Conservation (phyloP, 768 basidiomycete species). For the Collybia sordida region DNA sequence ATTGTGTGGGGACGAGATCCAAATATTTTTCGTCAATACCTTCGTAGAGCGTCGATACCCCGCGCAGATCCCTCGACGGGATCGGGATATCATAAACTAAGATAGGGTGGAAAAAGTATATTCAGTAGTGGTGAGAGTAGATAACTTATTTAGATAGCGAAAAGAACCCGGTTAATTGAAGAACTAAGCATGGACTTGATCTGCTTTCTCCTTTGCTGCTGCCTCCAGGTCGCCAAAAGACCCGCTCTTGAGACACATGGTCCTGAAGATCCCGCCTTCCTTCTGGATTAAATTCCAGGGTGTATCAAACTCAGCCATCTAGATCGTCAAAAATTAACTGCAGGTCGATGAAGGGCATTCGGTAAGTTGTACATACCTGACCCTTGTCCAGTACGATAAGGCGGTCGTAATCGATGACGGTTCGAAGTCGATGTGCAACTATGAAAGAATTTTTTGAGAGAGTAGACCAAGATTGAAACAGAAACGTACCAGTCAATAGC, state of each 20-base stretch:
- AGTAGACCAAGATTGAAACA: background rate
- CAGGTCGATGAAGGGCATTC: background rate
- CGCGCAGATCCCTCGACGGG: no score
- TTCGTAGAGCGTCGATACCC: no score
- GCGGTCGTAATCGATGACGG: constrained; percentile 80
- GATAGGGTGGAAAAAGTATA: no score
- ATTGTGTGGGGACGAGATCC: no score
- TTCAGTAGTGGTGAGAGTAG: background rate
- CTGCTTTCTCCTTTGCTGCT: constrained; percentile 17
- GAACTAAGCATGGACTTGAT: background rate
- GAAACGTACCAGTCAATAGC: constrained; percentile 64
- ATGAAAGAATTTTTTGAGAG: background rate
- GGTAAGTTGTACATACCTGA: constrained; percentile 28
- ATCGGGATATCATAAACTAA: no score
- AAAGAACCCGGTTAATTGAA: background rate
- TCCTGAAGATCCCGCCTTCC: constrained; percentile 49
- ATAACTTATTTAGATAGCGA: background rate
- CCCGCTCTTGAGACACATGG: constrained; percentile 25
- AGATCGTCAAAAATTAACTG: background rate
- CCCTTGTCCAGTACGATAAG: constrained; percentile 81
- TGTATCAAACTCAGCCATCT: constrained; percentile 70
- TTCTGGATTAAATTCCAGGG: constrained; percentile 66
- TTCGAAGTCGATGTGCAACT: constrained; percentile 76
- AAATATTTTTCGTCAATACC: no score
- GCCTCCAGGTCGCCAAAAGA: constrained; percentile 22